These are phyloP conservation scores for Phyllosticta capitalensis DNA, from an alignment of 2,329 filamentous ascomycete species.

Conservation along the genomic window DNA sequence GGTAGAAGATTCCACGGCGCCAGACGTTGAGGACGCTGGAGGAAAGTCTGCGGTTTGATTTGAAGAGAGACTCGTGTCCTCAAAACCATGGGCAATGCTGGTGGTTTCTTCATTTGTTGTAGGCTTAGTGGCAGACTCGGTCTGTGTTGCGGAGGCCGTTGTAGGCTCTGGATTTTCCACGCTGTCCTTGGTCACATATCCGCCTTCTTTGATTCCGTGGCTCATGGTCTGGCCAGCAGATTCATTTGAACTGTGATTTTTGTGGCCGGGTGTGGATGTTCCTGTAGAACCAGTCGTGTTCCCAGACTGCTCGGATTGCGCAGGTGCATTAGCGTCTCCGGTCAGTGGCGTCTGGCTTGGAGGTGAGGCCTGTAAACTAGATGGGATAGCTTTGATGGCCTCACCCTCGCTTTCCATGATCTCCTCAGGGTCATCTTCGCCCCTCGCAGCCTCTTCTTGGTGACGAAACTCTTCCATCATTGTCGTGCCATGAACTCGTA, in stretches of 20 bases:
- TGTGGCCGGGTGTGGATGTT: neutral
- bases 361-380: neutral
- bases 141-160: constrained; percentile 6
- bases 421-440: constrained; percentile 52
- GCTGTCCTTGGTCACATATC: neutral
- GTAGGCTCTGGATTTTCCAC: neutral
- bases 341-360: neutral
- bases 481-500: constrained; percentile 85
- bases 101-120: neutral
- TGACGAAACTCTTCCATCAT: constrained; percentile 93
- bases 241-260: neutral
- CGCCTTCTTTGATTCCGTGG: neutral
- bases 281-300: neutral
- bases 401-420: constrained; percentile 26
- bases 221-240: neutral
- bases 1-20: neutral
- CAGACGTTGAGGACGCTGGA: neutral
- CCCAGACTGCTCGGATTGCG: neutral
- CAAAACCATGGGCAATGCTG: neutral
- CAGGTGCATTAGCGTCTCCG: constrained; percentile 12
- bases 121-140: neutral
- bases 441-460: constrained; percentile 58
- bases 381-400: constrained; percentile 2
- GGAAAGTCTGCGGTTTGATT: constrained; percentile 6
- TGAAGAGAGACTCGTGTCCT: neutral